Evolutionary conservation across 306 rosid species (phyloP), one percentile per base, ranked within the genome.

Genomic region (Pyrus betulifolia): DNA sequence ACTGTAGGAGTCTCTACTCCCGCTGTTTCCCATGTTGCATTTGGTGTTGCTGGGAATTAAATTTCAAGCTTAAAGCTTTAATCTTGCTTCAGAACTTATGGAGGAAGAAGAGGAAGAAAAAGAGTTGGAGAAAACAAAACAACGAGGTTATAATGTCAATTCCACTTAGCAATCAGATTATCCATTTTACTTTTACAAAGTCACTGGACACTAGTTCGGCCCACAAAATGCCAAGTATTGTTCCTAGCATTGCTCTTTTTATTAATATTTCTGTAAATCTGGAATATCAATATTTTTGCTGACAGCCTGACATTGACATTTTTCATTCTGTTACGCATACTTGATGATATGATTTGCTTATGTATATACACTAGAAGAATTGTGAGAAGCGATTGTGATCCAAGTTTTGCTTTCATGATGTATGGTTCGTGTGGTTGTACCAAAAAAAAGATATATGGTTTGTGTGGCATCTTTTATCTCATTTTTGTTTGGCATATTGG

Each of bases 401-500:
- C 30, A 67, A 79, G 18, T 10, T 66, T 25, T 59, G 35, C 54
- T 74, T 77, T 57, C 68, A 57, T 58, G 67, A 62, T 54, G 12
- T 3, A 25, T 21, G 4, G 52, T 55, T 61, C 2, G 10, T 4
- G 23, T 49, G 2, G 18, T 38, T 38, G 42, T 38, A 38, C 9
- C 2, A 0, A 6, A 38, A 38, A 38, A 38, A 38, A 38, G 63
- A 58, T 51, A 45, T 11, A 62, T 25, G 3, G 35, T 52, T 59
- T 11, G n/a, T 79, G 74, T 61, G 5, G 49, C 28, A 33, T 57
- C 19, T 42, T 44, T 80, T 35, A 19, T 67, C 60, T 74, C 15
- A 40, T 55, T 10, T 62, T 71, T 80, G 28, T 82, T 61, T 84
- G 80, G 28, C 75, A 69, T 75, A 49, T 80, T 79, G 81, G 59